Conservation (phyloP, 2,329 filamentous ascomycete genomes). For the Venturia asperata region DNA sequence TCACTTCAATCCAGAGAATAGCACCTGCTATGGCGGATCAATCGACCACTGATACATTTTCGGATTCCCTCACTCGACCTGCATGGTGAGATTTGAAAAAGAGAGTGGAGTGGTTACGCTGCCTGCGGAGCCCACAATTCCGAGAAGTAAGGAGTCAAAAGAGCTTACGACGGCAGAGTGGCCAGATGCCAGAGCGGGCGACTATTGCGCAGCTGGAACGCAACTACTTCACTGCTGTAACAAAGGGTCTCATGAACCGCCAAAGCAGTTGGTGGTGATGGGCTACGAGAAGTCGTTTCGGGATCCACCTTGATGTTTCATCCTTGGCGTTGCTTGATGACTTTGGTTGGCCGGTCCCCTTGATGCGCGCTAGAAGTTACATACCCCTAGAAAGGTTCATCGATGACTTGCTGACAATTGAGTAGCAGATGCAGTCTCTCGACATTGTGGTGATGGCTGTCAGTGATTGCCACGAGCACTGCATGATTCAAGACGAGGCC, state of each 20-base stretch:
- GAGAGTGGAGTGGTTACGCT: background rate
- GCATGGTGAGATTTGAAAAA: background rate
- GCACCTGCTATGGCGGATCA: background rate
- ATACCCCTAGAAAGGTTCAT: background rate
- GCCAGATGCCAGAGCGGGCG: background rate
- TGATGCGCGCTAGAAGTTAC: background rate
- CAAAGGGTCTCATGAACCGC: background rate
- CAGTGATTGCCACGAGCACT: no score
- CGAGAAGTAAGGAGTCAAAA: background rate
- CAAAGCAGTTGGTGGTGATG: background rate
- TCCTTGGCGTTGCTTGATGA: background rate
- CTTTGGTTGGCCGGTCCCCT: background rate
- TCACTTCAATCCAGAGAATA: background rate
- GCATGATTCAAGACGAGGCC: no score
- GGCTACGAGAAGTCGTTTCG: background rate
- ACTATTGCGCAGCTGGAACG: conserved; percentile 3
- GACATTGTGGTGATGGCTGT: no score
- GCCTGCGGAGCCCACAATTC: background rate
- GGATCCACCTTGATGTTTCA: background rate
- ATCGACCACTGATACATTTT: background rate
- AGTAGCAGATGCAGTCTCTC: background rate
- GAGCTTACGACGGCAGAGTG: conserved; percentile 6
- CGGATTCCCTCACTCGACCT: background rate
- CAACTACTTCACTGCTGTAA: background rate
- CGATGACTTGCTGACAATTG: background rate